phyloP scores from a whole-genome alignment of 2,329 filamentous ascomycete genomes.

The Huntiella moniliformis region DNA sequence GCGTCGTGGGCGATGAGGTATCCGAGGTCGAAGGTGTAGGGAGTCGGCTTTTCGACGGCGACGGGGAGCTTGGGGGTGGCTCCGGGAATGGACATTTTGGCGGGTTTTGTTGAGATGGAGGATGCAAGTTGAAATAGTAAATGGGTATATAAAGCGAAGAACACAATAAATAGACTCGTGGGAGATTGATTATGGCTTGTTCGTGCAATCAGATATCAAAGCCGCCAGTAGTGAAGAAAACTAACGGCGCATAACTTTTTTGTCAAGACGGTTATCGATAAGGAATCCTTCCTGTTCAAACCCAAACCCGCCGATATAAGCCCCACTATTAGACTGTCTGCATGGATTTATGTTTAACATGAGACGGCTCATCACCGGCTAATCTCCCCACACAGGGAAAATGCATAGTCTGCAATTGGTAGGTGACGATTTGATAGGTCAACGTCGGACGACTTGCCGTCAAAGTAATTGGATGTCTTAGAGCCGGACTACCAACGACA shows the following conservation, averaged over 20 bases:
- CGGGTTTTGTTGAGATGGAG: not conserved
- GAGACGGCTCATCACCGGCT: no score
- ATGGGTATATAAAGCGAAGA: no score
- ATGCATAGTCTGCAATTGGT: no score
- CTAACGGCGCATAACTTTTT: not conserved
- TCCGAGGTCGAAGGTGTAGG: conserved; percentile 84
- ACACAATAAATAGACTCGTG: no score
- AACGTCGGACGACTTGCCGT: not conserved
- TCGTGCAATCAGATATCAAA: not conserved
- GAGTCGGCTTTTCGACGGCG: conserved; percentile 62
- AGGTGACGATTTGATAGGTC: no score
- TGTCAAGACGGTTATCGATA: not conserved
- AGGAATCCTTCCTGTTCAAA: no score
- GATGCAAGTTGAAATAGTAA: not conserved
- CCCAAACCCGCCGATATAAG: no score
- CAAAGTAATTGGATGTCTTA: not conserved
- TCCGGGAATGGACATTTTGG: conserved; percentile 20
- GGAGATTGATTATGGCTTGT: not conserved
- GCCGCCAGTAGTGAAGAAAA: not conserved
- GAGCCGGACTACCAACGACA: no score
- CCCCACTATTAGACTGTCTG: no score
- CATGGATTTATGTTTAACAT: no score
- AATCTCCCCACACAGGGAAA: no score
- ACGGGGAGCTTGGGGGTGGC: conserved; percentile 36
- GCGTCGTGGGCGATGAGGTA: conserved; percentile 73